Conservation (phyloP, 345 rosid species). For the Cardiospermum halicacabum region DNA sequence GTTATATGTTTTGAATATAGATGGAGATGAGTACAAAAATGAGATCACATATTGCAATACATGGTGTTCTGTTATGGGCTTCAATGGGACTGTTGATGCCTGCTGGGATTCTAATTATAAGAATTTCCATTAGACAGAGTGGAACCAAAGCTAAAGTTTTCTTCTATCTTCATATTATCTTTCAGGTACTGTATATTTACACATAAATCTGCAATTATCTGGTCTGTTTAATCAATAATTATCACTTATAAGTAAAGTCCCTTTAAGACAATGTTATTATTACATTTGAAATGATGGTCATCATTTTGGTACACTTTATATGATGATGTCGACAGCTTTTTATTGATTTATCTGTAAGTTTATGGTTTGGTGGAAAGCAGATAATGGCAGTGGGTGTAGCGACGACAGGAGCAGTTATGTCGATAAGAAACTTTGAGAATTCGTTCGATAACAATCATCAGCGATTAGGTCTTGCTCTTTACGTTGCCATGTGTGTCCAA, state of each 20-base stretch:
- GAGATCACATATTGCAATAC: constrained; percentile 47
- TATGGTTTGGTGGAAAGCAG: too few species aligned
- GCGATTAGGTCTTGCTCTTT: constrained; percentile 53
- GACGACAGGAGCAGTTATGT: constrained; percentile 54
- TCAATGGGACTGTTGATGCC: constrained; percentile 83
- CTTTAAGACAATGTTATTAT: constrained; percentile 16
- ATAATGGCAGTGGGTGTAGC: constrained; percentile 40
- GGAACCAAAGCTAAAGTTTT: constrained; percentile 34
- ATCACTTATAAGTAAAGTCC: neutral
- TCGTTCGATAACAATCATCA: constrained; percentile 61
- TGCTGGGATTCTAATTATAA: constrained; percentile 58
- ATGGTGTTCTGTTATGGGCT: constrained; percentile 77
- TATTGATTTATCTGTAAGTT: too few species aligned
- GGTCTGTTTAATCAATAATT: neutral
- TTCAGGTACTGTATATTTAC: constrained; percentile 48
- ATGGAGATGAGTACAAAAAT: constrained; percentile 43
- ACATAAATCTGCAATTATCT: constrained; percentile 3
- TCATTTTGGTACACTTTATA: constrained; percentile 30
- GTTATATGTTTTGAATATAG: neutral
- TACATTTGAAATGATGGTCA: constrained; percentile 14
- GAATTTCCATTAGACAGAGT: constrained; percentile 52
- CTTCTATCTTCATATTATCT: constrained; percentile 54
- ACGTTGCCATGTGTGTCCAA: constrained; percentile 56
- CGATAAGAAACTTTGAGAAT: constrained; percentile 53
- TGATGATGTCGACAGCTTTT: constrained; percentile 31